Evolutionary conservation across 495 filamentous ascomycete species (phyloP), one percentile per base, ranked within the genome.

Genomic region (Penicillium parvum): DNA sequence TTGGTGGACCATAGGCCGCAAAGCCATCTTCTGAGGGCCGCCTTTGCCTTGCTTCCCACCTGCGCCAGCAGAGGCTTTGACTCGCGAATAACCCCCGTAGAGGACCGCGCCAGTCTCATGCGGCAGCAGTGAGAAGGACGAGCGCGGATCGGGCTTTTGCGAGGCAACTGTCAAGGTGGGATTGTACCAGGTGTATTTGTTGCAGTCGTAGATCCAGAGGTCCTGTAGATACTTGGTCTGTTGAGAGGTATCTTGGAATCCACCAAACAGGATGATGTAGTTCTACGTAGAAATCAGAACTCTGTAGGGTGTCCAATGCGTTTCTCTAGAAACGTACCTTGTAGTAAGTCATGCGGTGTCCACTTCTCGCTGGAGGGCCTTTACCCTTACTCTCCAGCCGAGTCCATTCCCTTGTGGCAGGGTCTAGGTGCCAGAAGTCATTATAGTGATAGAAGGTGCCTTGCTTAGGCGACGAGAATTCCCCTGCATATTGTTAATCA

Each of bases 371-470:
- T 5, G 90, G 88, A 15, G 92, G 92, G 0, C 81, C 79, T 61
- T 90, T 89, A 33, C 86, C 86, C 70, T 95, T 96, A 36, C 69
- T 73, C 61, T 98, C 92, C 19, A 98, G 60, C 20, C 88, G 80
- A 30, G 79, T 85, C 92, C 92, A 98, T 69, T 98, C 92, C 42
- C 86, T 75, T 0, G 81, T 78, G 5, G 76, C 72, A 0, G 88
- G 81, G 38, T 96, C 88, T 25, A 96, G 80, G 21, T 86, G 76
- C 92, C 92, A 98, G 60, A 97, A 96, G 59, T 96, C 92, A 62
- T 95, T 95, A 69, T 98, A 98, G 55, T 98, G 92, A 58, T 98
- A 96, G 60, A 98, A 98, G 1, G 91, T 98, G 3, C 92, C 92
- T 61, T 98, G 92, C 56, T 96, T 98, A 1, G 92, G 92, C 7